Base-by-base conservation (phyloP, 495 filamentous ascomycete genomes). In the Thozetella sp. region DNA sequence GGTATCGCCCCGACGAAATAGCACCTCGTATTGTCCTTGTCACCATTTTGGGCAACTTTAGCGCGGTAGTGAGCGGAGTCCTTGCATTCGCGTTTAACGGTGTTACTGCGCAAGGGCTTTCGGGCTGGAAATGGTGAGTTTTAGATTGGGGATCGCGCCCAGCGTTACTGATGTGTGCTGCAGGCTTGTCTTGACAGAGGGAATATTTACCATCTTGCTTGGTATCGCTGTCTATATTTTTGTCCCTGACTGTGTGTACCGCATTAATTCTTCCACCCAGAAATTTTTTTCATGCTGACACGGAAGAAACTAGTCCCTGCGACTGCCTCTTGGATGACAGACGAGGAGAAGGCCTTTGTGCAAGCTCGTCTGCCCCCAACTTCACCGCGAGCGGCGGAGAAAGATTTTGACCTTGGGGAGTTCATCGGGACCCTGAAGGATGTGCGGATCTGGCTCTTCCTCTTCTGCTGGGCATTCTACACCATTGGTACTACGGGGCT, bases 1-100 rank as follows among this genome's bases (percentile, higher is more conserved):
- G 76, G 76, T 80, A 80, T 55, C 65, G 75, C 26, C 76, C 74
- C 1, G 75, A 80, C 43, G 74, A 78, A 30, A 72, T 78, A 59
- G 68, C 74, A n/a, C 64, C 69, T 2, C 67, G 76, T 45, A 3
- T 53, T 63, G 24, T 57, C 22, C 30, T 3, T 25, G 2, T 4
- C 66, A 69, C 71, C 23, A 53, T 72, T 26, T 68, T 67, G 51
- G 69, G 71, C 26, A 72, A 74, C 53, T 57, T 72, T 12, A 68
- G 64, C 15, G 63, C 69, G 17, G 67, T 78, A 3, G 67, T 79
- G 45, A 67, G 75, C 27, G 76, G 75, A 4, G 53, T 79, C 15
- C 69, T 79, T n/a, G 75, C 76, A 1, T 78, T 72, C 57, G 74
- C 67, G 0, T 78, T 77, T 58, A 68, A 77, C 53, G 64, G 63